Evolutionary conservation across 306 rosid genomes (phyloP), one percentile per base, ranked within the genome.

Genomic region (Nissolia schottii): DNA sequence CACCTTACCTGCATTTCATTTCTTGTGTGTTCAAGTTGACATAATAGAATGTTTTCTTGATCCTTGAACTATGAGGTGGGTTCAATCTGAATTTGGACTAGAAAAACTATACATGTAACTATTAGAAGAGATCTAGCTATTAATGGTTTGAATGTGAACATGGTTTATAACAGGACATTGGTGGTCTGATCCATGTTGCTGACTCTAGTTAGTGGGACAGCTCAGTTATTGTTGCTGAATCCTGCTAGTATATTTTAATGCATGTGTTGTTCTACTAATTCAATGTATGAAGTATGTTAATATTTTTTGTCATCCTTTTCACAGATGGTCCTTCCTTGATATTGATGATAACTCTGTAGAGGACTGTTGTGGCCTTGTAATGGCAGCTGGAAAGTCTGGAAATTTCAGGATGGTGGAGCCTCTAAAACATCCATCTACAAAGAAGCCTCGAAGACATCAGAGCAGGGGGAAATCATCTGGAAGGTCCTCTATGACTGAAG

Each of bases 271-370:
- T 67, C 49, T 61, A 28, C 25, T 50, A 58, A 64, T 64, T 65
- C 43, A 35, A 4, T 13, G 22, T 46, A 24, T 19, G 19, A 65
- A 71, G 61, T 38, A 64, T 59, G 67, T 63, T 53, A 76, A 72
- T 64, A 40, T 74, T 31, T 78, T 63, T 31, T 64, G 6, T 70
- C 43, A 11, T 67, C 24, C 67, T 74, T 80, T 68, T 61, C 29
- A 48, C 87, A 91, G 98, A 76, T 87, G 84, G 88, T 83, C 89
- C 80, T 69, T 82, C 64, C 75, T 82, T 59, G 88, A 87, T 71
- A 74, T 76, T 25, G 87, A 91, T 79, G 90, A 86, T 19, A 67
- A 81, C 79, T 75, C 94, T 67, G 71, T 78, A 56, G 94, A 89
- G 64, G 92, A 89, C 82, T 86, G 81, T 68, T 85, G 85, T 75